phyloP scores from a whole-genome alignment of 2,329 filamentous ascomycete genomes.

The Sporothrix sp. region DNA sequence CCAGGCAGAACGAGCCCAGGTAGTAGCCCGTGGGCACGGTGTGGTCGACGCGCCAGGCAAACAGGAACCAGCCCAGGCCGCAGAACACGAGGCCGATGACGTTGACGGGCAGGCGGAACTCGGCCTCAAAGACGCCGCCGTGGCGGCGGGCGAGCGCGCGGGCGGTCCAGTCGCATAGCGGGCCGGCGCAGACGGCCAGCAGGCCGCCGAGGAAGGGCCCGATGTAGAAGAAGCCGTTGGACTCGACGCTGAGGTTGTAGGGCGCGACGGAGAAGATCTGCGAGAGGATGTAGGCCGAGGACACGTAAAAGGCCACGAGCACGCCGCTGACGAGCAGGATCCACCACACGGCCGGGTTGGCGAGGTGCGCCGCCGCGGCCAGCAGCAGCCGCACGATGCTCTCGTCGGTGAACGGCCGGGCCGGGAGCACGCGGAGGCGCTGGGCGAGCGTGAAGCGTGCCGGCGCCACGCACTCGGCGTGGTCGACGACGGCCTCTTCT shows the following conservation, averaged over 20 bases:
- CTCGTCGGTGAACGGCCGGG: slow-evolving; percentile 13
- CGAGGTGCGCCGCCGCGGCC: slow-evolving; percentile 17
- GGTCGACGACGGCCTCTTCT: background rate
- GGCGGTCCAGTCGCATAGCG: slow-evolving; percentile 20
- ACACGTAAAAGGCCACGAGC: slow-evolving; percentile 16
- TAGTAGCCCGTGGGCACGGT: slow-evolving; percentile 14
- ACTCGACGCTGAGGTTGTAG: slow-evolving; percentile 28
- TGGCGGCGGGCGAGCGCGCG: slow-evolving; percentile 12
- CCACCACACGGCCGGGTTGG: slow-evolving; percentile 19
- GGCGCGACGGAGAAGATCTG: slow-evolving; percentile 18
- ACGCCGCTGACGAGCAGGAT: slow-evolving; percentile 19
- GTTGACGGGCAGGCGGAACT: slow-evolving; percentile 20
- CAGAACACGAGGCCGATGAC: slow-evolving; percentile 15
- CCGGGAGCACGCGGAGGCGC: background rate
- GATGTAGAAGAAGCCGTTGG: slow-evolving; percentile 34
- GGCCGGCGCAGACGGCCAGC: slow-evolving; percentile 25
- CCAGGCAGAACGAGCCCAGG: slow-evolving; percentile 16
- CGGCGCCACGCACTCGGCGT: no score
- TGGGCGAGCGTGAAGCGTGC: background rate
- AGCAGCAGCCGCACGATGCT: slow-evolving; percentile 14
- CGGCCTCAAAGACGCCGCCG: slow-evolving; percentile 17
- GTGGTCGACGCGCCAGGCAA: slow-evolving; percentile 18
- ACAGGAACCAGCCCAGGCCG: slow-evolving; percentile 18
- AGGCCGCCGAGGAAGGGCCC: slow-evolving; percentile 31
- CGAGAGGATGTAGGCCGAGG: slow-evolving; percentile 18